These are phyloP conservation scores for Fusarium nurragi DNA, from an alignment of 2,329 filamentous ascomycete genomes.

Conservation along the genomic window DNA sequence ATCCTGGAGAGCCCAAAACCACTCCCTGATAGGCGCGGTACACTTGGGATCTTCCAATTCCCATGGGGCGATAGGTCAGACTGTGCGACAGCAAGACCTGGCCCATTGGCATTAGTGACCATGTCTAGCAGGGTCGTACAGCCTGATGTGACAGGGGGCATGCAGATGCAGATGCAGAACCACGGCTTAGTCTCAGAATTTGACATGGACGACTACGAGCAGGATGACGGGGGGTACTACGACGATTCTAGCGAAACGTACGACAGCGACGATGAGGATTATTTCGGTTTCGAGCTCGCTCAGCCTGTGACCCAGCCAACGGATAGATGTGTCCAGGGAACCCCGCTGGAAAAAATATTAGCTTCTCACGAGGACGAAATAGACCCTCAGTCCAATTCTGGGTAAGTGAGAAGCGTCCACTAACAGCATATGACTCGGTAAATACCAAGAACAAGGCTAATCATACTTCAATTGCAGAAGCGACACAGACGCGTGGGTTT, in stretches of 20 bases:
- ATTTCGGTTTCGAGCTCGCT: conserved; percentile 64
- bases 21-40: conserved; percentile 65
- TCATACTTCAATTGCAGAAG: background rate
- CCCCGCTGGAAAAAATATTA: conserved; percentile 29
- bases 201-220: conserved; percentile 69
- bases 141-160: conserved; percentile 15
- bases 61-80: conserved; percentile 73
- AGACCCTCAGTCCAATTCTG: conserved; percentile 16
- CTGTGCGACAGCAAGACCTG: conserved; percentile 57
- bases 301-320: conserved; percentile 64
- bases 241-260: conserved; percentile 41
- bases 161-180: conserved; percentile 50
- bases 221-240: conserved; percentile 56
- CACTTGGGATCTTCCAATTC: conserved; percentile 72
- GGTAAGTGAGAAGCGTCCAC: conserved; percentile 12
- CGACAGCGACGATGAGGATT: conserved; percentile 55
- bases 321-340: conserved; percentile 54
- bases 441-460: conserved; percentile 4
- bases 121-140: conserved; percentile 63
- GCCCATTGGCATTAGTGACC: conserved; percentile 53
- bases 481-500: background rate
- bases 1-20: conserved; percentile 71
- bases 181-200: conserved; percentile 52
- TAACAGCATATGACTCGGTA: background rate
- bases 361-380: conserved; percentile 31